Evolutionary conservation across 2,329 filamentous ascomycete genomes (phyloP), one percentile per base, ranked within the genome.

Genomic region (Trichoderma harzianum): DNA sequence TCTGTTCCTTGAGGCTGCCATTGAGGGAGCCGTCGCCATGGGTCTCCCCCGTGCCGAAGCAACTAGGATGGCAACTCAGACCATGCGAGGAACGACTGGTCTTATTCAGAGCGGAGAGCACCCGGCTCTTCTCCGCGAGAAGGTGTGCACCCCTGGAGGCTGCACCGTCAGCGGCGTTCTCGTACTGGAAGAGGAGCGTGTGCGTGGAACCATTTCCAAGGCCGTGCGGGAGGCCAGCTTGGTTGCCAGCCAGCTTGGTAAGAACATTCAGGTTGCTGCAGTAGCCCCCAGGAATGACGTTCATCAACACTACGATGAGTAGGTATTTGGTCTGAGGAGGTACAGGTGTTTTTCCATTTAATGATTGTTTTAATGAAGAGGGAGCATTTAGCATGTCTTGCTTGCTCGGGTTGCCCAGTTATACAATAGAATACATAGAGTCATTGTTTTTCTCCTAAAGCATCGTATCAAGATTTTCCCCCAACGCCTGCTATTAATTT

Each of bases 1-100:
- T 1, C 84, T 95, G 57, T 86, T 95, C 77, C 85, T 94, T 18
- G 93, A 95, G 81, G 91, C 91, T 7, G 87, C 92, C 60, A 89
- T 92, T 16, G 92, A 95, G 76, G 93, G 92, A 7, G 92, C 90
- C 5, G 91, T 95, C 1, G 92, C 92, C 16, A 93, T 94, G 90
- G 93, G 93, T 0, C 78, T 95, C 36, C 91, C 92, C 5, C 85
- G 92, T 62, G 87, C 86, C 2, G 92, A 94, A 78, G 92, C 92
- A 1, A 89, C 90, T 78, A 83, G 88, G 73, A 94, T 95, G 92
- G 92, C 92, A 30, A 91, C 92, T 1, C 93, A 95, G 84, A 90
- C 90, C 14, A 93, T 94, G 91, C 86, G 88, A 75, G 93, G 93
- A 26, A 89, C 91, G 0, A 91, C 92, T 0, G 89, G 87, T 0